Base-by-base conservation (phyloP, 2,329 filamentous ascomycete species). In the Tolypocladium endophyticum region DNA sequence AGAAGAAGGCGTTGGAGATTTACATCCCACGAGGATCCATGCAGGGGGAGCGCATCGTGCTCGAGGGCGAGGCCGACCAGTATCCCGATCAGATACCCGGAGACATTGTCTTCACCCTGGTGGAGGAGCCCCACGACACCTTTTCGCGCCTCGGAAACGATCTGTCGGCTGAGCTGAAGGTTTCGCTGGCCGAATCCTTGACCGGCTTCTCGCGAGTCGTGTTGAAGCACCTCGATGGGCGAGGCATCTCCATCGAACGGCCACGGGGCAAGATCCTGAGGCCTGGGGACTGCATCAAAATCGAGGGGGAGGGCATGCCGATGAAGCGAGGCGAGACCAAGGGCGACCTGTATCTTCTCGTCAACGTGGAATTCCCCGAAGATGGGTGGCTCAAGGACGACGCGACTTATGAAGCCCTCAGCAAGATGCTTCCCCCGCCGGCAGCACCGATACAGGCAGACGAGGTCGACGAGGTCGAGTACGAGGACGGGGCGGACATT, bases 41-140 rank as follows among this genome's bases (percentile, higher is more conserved):
- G 79, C 87, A 96, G 72, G 92, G 92, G 64, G 93, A 99, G 70
- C 86, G 86, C 65, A 97, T 99, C 68, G 84, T 92, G 12, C 80
- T 99, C 5, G 88, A 95, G 71, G 93, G 93, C 61, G 94, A 99
- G 75, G 94, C 93, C 38, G 94, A 99, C 70, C 93, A 99, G 74
- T 79, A 87, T 52, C 93, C 93, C 0, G 90, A 92, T 68, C 89
- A 93, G 72, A 89, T 87, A 59, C 92, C 93, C 0, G 94, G 94
- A 60, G 92, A 97, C 70, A 93, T 99, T 66, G 83, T 97, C 66
- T 97, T 99, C 77, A 87, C 89, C 28, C 77, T 99, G 2, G 82
- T 87, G 1, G 92, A 99, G 75, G 85, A 89, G 65, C 82, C 86
- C 1, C 93, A 99, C 72, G 86, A 90, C 1, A 75, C 83, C 7